Evolutionary conservation across 768 basidiomycete genomes (phyloP).

Genomic region (Stropharia rugosoannulata): DNA sequence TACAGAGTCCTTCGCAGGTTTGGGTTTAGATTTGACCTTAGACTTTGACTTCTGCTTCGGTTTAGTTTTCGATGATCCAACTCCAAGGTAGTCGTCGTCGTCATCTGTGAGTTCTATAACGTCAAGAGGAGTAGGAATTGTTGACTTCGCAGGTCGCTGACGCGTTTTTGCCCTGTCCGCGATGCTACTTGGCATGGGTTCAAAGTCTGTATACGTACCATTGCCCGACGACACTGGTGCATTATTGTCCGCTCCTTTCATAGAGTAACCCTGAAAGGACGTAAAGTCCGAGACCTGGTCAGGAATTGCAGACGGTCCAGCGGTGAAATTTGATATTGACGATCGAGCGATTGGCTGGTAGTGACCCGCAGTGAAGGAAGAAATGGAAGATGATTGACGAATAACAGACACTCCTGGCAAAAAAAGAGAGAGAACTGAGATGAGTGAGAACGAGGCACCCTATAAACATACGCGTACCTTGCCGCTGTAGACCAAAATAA

Average conservation of each 20-base stretch:
- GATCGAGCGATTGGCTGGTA: background rate
- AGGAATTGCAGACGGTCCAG: slow-evolving; percentile 5
- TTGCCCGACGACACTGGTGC: slow-evolving; percentile 6
- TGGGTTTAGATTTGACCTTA: slow-evolving; percentile 8
- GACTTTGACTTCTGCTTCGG: slow-evolving; percentile 19
- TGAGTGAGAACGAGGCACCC: background rate
- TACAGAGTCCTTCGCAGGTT: background rate
- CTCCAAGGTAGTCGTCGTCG: slow-evolving; percentile 34
- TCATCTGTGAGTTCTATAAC: slow-evolving; percentile 46
- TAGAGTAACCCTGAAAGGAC: background rate
- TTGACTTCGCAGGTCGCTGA: slow-evolving; percentile 32
- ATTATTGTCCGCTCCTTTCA: slow-evolving; percentile 1
- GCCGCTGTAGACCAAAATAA: background rate
- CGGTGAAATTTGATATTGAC: slow-evolving; percentile 20
- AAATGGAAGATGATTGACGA: background rate
- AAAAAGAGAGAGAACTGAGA: background rate
- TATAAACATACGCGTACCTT: background rate
- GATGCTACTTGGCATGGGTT: slow-evolving; percentile 30
- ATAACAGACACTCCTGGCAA: background rate
- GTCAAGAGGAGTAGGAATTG: slow-evolving; percentile 19
- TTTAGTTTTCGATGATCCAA: slow-evolving; percentile 29
- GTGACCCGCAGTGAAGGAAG: slow-evolving; percentile 8
- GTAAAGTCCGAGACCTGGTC: background rate
- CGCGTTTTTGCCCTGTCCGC: slow-evolving; percentile 63
- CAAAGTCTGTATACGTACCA: slow-evolving; percentile 9